Base-by-base conservation (phyloP, 352 stramenopile species). In the Elongisporangium prolatum region DNA sequence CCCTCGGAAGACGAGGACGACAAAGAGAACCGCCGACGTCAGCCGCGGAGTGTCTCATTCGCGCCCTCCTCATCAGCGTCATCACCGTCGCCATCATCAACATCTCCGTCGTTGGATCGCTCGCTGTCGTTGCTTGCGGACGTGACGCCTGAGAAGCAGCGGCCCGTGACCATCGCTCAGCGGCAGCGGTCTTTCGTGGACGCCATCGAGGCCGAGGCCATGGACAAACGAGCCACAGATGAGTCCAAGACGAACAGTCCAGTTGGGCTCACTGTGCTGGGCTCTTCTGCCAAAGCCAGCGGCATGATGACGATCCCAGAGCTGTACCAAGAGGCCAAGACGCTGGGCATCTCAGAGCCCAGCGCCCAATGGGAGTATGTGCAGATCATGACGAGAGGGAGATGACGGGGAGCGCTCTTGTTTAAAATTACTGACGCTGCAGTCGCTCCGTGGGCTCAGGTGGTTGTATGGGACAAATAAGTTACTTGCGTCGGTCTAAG, bases 151-250 rank as follows among this genome's bases (percentile, higher is more conserved):
- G 16, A 40, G 14, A 55, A 34, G 14, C 48, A 3, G 25, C 9
- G 3, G 21, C 20, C 22, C 2, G 21, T 17, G 18, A 21, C 57
- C 21, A 79, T 86, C 54, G 58, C 73, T 2, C 55, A 59, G 47
- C 63, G 75, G 18, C 78, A 88, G 56, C 56, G 74, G 63, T 70
- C 66, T 24, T 88, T 88, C 50, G 59, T 83, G 49, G 67, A 75
- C 14, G 77, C 74, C 18, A 81, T 87, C 25, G 72, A 84, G 58
- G 72, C 76, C 8, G 74, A 84, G 50, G 69, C 72, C 13, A 17
- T 44, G 34, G 34, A 44, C 34, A 44, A 44, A 44, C 34, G 34
- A 44, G 28, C 54, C 14, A 59, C 48, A 25, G 28, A 18, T 53
- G 56, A 51, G 48, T 16, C 52, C 14, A 57, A 51, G 48, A 22